phyloP scores from a whole-genome alignment of 1,139 yeast genomes.

The Suhomyces atakaporum region DNA sequence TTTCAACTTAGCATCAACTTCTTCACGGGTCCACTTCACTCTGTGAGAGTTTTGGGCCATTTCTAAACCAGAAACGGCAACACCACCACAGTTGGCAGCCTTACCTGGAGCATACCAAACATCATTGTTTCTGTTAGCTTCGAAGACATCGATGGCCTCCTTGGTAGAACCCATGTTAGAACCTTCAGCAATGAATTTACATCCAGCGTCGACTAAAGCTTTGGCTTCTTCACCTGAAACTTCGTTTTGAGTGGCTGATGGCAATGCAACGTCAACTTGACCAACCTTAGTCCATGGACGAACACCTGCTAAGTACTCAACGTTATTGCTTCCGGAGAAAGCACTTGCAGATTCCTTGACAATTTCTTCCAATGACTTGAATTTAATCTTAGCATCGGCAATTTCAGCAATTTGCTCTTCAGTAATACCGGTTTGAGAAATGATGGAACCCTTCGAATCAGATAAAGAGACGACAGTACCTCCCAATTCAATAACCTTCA shows the following conservation, averaged over 20 bases:
- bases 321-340: constrained; percentile 53
- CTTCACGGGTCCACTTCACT: constrained; percentile 39
- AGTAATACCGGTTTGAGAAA: constrained; percentile 78
- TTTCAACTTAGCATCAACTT: constrained; percentile 22
- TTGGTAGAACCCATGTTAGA: constrained; percentile 99
- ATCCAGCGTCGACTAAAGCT: constrained; percentile 89
- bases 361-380: constrained; percentile 75
- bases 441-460: constrained; percentile 89
- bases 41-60: constrained; percentile 99
- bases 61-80: constrained; percentile 96
- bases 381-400: constrained; percentile 78
- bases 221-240: constrained; percentile 96
- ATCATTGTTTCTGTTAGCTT: constrained; percentile 74
- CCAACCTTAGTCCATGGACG: constrained; percentile 97
- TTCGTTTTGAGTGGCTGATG: constrained; percentile 98
- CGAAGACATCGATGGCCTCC: constrained; percentile 94
- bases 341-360: constrained; percentile 55
- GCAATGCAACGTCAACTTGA: constrained; percentile 92
- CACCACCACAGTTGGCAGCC: constrained; percentile 99
- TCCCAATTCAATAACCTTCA: constrained; percentile 95
- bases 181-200: constrained; percentile 95
- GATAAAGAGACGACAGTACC: constrained; percentile 92
- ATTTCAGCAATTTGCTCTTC: constrained; percentile 75
- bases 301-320: constrained; percentile 86
- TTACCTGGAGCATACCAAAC: constrained; percentile 99